Conservation (phyloP, 2,329 filamentous ascomycete genomes). For the Laburnicola sp. region DNA sequence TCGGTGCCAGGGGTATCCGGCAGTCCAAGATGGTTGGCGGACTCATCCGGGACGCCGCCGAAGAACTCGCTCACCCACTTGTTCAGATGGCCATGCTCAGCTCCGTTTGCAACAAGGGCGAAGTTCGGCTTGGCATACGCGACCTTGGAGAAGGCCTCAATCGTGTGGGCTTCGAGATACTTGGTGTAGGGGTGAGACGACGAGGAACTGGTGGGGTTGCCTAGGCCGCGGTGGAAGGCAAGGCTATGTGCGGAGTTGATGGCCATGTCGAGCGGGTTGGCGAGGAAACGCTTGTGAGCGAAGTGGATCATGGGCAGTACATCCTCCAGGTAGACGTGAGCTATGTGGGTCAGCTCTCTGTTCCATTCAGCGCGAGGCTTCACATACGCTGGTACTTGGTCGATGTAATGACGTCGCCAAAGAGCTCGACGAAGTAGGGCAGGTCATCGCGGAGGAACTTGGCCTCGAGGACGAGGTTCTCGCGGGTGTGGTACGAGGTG, state of each 20-base stretch:
- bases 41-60: conserved; percentile 62
- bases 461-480: conserved; percentile 88
- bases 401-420: conserved; percentile 85
- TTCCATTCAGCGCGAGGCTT: conserved; percentile 16
- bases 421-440: conserved; percentile 94
- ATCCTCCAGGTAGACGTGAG: conserved; percentile 88
- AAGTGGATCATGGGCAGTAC: conserved; percentile 75
- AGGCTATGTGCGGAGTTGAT: conserved; percentile 82
- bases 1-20: conserved; percentile 56
- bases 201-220: conserved; percentile 73
- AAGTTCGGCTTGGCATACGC: conserved; percentile 91
- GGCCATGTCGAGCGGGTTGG: conserved; percentile 68
- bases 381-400: conserved; percentile 75
- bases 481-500: conserved; percentile 83
- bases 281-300: conserved; percentile 73
- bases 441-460: conserved; percentile 95
- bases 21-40: conserved; percentile 43
- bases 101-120: conserved; percentile 86
- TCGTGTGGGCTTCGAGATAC: conserved; percentile 76
- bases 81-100: conserved; percentile 71
- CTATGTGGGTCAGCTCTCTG: conserved; percentile 52
- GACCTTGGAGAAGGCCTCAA: conserved; percentile 74
- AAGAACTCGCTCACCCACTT: conserved; percentile 97
- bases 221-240: conserved; percentile 93
- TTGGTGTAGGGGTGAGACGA: conserved; percentile 72